Percentiles rank a stretch among this genome's conserved stretches.
These are phyloP conservation scores for Monilinia polystroma DNA, from an alignment of 2,329 filamentous ascomycete genomes.

Conservation along the genomic window DNA sequence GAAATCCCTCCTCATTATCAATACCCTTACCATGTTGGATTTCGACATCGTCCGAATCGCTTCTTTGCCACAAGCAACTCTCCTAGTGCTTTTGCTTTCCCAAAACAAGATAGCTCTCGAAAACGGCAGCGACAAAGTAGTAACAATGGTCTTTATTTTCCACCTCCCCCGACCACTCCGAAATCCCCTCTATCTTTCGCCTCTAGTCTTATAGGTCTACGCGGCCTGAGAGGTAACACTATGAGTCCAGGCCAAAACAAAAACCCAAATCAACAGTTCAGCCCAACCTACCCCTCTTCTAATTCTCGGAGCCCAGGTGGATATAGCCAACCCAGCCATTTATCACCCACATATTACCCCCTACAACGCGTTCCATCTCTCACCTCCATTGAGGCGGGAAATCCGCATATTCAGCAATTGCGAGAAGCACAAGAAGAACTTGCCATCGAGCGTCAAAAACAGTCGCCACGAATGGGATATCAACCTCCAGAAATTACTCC, in stretches of 20 bases:
- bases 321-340: background rate
- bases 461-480: background rate
- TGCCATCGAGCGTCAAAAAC: conserved; percentile 9
- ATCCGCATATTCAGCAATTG: conserved; percentile 11
- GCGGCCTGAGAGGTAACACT: background rate
- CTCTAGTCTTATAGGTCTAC: conserved; percentile 7
- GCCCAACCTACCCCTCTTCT: background rate
- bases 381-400: conserved; percentile 7
- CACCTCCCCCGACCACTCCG: conserved; percentile 20
- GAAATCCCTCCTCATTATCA: conserved; percentile 11
- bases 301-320: background rate
- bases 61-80: conserved; percentile 4
- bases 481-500: conserved; percentile 11
- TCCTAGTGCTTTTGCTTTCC: background rate
- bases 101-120: background rate
- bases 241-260: background rate
- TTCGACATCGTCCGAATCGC: background rate
- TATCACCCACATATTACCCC: conserved; percentile 9
- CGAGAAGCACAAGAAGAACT: conserved; percentile 16
- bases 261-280: background rate
- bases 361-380: conserved; percentile 4
- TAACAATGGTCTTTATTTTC: conserved; percentile 6
- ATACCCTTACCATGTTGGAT: conserved; percentile 20
- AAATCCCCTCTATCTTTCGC: conserved; percentile 8
- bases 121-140: background rate